phyloP scores from a whole-genome alignment of 306 rosid genomes.

The Crotalaria pallida region DNA sequence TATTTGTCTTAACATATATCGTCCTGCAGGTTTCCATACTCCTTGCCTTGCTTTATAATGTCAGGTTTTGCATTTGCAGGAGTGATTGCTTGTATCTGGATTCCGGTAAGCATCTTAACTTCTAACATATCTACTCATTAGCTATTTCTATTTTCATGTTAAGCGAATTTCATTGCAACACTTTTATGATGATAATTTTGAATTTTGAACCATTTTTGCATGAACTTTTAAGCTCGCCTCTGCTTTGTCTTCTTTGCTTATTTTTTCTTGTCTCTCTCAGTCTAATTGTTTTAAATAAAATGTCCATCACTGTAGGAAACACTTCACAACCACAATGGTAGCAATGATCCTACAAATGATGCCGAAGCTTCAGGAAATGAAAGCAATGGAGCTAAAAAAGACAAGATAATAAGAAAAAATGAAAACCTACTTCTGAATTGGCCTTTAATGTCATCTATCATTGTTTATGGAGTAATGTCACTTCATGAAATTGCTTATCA shows the following conservation, averaged over 20 bases:
- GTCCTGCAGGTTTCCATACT: conserved; percentile 40
- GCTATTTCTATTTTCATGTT: neutral
- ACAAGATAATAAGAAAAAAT: conserved; percentile 16
- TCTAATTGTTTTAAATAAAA: neutral
- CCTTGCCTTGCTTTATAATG: conserved; percentile 34
- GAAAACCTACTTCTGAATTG: conserved; percentile 65
- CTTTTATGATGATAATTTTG: neutral
- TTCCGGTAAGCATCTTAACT: conserved; percentile 31
- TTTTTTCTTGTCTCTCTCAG: neutral
- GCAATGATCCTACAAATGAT: conserved; percentile 18
- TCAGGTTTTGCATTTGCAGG: conserved; percentile 23
- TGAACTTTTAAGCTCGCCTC: neutral
- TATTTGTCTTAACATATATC: neutral
- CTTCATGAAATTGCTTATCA: conserved; percentile 81
- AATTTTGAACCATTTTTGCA: neutral
- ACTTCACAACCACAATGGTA: conserved; percentile 49
- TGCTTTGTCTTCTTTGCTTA: neutral
- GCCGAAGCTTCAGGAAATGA: conserved; percentile 49
- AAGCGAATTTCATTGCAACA: neutral
- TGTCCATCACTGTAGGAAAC: conserved; percentile 56
- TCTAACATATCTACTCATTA: neutral
- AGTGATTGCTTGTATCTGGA: conserved; percentile 34
- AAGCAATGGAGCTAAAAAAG: conserved; percentile 7
- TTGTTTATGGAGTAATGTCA: conserved; percentile 53
- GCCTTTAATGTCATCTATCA: conserved; percentile 81